Base-by-base conservation (phyloP, 495 filamentous ascomycete genomes). In the Annulohypoxylon stygium region DNA sequence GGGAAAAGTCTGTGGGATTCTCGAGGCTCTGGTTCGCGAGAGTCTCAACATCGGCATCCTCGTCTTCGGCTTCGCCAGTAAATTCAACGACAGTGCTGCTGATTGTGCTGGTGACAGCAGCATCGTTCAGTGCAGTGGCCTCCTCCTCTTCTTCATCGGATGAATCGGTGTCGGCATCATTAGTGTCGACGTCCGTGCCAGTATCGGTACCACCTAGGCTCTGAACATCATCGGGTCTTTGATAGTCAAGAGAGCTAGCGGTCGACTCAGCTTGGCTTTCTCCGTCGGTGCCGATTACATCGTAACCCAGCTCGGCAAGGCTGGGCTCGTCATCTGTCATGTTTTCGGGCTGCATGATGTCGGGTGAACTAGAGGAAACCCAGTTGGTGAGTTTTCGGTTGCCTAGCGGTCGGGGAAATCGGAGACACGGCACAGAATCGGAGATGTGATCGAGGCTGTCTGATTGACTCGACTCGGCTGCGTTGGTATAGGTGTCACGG, bases 241-340 rank as follows among this genome's bases (percentile, higher is more conserved):
- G 76, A 41, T 80, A 78, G 58, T 84, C 81, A 47, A 87, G 83
- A 5, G 88, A 90, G 59, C 85, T 81, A 26, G 84, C 75, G 2
- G 59, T 69, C 9, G 79, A 81, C 69, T 79, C 78, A 53, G 80
- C 81, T 25, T 80, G 75, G 54, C 86, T 87, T 68, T 88, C 87
- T 60, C 84, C 84, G 57, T 85, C 74, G 67, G 78, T 81, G 70
- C 78, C 86, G 74, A 90, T 84, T 48, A 90, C 81, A 54, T 89
- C 87, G 71, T 88, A 90, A 51, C 86, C 79, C 67, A 88, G 88
- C 70, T 89, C 88, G 69, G 83, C 81, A 43, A 90, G 79, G 72
- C 76, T 84, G 63, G 78, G 77, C 37, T 83, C 81, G 33, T 82
- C 82, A 41, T 80, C 80, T 39, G 65, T 65, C 59, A 84, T 77